These are phyloP conservation scores for Calendula officinalis DNA, from an alignment of 129 eudicot genomes.

Conservation along the genomic window DNA sequence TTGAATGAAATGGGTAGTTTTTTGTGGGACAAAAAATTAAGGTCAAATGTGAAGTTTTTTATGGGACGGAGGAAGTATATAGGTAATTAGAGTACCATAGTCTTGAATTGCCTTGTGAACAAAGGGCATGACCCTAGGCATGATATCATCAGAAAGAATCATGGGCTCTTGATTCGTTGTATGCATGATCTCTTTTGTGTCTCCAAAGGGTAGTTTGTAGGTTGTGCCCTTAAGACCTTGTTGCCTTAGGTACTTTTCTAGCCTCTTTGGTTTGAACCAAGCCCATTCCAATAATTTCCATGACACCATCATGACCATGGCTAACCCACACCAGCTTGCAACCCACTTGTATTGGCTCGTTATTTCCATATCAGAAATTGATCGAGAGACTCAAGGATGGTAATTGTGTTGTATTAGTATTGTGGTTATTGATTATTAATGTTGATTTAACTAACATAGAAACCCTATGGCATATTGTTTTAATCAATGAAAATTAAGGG, in stretches of 20 bases:
- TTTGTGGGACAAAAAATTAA: too few relatives aligned
- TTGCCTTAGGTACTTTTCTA: constrained; percentile 30
- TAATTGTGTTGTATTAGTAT: neutral
- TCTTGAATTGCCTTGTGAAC: constrained; percentile 22
- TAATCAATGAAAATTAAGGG: neutral
- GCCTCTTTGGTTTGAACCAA: constrained; percentile 37
- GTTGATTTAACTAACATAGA: neutral
- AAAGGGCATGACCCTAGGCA: constrained; percentile 36
- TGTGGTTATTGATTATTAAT: neutral
- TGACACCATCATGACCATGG: constrained; percentile 23
- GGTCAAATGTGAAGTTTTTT: too few relatives aligned
- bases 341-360: constrained; percentile 23
- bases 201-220: constrained; percentile 34
- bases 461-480: constrained; percentile 1
- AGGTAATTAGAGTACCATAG: constrained; percentile 22
- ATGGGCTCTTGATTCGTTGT: constrained; percentile 20
- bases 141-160: constrained; percentile 33
- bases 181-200: constrained; percentile 30
- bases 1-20: too few relatives aligned
- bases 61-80: too few relatives aligned
- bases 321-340: constrained; percentile 27
- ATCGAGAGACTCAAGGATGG: neutral
- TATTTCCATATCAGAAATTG: constrained; percentile 19
- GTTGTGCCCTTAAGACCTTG: constrained; percentile 33
- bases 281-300: constrained; percentile 34